phyloP scores from a whole-genome alignment of 805 yeast genomes.

The Candida chauliodis region DNA sequence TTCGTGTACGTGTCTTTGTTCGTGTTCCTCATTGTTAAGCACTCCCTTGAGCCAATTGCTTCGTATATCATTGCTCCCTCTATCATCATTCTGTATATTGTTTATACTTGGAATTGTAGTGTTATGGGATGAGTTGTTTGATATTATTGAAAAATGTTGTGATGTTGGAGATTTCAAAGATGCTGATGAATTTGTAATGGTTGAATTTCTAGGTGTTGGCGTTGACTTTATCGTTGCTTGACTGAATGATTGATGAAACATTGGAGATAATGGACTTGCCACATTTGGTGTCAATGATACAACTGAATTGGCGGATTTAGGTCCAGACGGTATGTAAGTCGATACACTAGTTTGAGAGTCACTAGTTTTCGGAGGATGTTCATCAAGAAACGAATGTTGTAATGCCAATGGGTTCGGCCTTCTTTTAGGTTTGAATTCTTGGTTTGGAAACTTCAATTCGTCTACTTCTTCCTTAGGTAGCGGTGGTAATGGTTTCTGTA shows the following conservation, averaged over 20 bases:
- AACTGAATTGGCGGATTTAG: conserved; percentile 14
- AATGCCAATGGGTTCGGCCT: conserved; percentile 39
- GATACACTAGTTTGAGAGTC: neutral
- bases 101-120: conserved; percentile 8
- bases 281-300: conserved; percentile 26
- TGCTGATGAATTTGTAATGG: conserved; percentile 6
- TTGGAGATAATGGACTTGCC: conserved; percentile 37
- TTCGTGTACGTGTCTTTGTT: neutral
- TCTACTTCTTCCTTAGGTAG: conserved; percentile 5
- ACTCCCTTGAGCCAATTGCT: conserved; percentile 28
- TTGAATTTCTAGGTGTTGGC: conserved; percentile 7
- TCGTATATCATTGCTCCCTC: conserved; percentile 7
- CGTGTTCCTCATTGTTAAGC: conserved; percentile 18
- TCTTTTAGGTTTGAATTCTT: conserved; percentile 33
- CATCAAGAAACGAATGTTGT: conserved; percentile 27
- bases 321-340: conserved; percentile 13
- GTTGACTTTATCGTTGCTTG: conserved; percentile 14
- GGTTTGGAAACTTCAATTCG: conserved; percentile 18
- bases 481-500: conserved; percentile 9
- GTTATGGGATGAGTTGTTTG: conserved; percentile 4
- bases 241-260: conserved; percentile 36
- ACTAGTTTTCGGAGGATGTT: conserved; percentile 1
- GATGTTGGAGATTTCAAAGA: conserved; percentile 8
- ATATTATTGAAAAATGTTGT: conserved; percentile 4
- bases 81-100: conserved; percentile 2